Percentiles rank a stretch among this genome's conserved stretches.
Conservation (phyloP, 1,139 yeast genomes). For the Wickerhamomyces sp. region DNA sequence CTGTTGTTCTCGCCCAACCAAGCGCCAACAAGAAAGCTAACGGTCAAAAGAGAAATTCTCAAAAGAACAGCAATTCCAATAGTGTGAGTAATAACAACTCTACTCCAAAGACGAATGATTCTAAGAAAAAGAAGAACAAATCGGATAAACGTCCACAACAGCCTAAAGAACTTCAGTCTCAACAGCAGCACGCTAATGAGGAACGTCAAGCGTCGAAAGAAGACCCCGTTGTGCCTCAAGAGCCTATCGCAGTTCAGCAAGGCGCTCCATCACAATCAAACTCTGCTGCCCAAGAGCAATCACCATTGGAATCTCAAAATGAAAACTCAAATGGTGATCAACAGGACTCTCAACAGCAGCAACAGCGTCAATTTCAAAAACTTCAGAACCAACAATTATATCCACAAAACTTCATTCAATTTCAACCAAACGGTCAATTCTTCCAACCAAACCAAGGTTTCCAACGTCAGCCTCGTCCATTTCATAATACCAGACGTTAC, state of each 20-base stretch:
- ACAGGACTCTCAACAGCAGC: constrained; percentile 6
- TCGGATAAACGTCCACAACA: constrained; percentile 21
- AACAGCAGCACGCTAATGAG: constrained; percentile 26
- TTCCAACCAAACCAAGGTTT: constrained; percentile 8
- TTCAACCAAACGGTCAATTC: constrained; percentile 19
- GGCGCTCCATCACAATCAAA: constrained; percentile 16
- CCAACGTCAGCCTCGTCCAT: constrained; percentile 18
- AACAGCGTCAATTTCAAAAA: constrained; percentile 4
- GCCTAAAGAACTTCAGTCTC: constrained; percentile 18
- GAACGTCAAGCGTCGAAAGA: constrained; percentile 3
- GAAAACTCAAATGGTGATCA: neutral
- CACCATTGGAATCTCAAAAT: constrained; percentile 4
- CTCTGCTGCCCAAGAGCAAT: constrained; percentile 2
- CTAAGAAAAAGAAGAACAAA: constrained; percentile 16
- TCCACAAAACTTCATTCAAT: constrained; percentile 2
- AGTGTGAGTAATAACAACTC: constrained; percentile 23
- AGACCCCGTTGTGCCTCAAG: neutral
- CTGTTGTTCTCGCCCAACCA: constrained; percentile 40
- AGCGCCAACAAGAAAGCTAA: constrained; percentile 14
- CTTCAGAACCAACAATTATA: constrained; percentile 6
- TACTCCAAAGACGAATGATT: constrained; percentile 12
- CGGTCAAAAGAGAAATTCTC: constrained; percentile 6
- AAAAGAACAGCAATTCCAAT: constrained; percentile 21
- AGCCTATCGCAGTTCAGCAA: constrained; percentile 27
- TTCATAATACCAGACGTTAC: constrained; percentile 16